phyloP scores from a whole-genome alignment of 2,329 filamentous ascomycete species.

The Venturia effusa region DNA sequence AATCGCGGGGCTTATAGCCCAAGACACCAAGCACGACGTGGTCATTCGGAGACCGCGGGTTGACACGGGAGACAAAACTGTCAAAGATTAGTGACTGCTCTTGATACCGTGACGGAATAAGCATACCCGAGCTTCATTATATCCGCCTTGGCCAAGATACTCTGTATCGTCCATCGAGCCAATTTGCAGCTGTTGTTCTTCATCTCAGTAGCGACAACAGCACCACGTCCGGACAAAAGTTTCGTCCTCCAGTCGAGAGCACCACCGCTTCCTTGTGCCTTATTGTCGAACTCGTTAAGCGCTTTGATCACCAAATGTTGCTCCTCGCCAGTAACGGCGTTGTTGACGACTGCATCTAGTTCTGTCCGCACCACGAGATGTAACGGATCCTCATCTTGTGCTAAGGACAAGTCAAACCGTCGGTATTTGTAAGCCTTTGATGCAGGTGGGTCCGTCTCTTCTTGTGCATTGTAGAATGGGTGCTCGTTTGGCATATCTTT shows the following conservation, averaged over 20 bases:
- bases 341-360: conserved; percentile 91
- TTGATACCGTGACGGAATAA: conserved; percentile 11
- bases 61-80: conserved; percentile 89
- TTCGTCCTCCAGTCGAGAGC: conserved; percentile 96
- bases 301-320: conserved; percentile 89
- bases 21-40: conserved; percentile 93
- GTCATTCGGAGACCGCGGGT: conserved; percentile 84
- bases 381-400: conserved; percentile 81
- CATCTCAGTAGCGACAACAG: conserved; percentile 97
- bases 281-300: conserved; percentile 97
- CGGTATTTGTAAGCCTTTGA: conserved; percentile 99
- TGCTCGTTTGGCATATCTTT: conserved; percentile 79
- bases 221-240: conserved; percentile 87
- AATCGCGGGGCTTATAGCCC: conserved; percentile 96
- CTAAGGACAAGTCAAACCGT: conserved; percentile 87
- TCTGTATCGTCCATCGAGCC: conserved; percentile 93
- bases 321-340: conserved; percentile 82
- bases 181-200: conserved; percentile 99
- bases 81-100: conserved; percentile 19
- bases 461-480: conserved; percentile 91
- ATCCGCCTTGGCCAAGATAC: conserved; percentile 93
- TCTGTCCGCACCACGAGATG: conserved; percentile 91
- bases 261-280: conserved; percentile 88
- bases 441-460: conserved; percentile 87
- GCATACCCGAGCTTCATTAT: conserved; percentile 93